Evolutionary conservation across 345 rosid species (phyloP), one percentile per base, ranked within the genome.

Genomic region (Limnanthes douglasii): DNA sequence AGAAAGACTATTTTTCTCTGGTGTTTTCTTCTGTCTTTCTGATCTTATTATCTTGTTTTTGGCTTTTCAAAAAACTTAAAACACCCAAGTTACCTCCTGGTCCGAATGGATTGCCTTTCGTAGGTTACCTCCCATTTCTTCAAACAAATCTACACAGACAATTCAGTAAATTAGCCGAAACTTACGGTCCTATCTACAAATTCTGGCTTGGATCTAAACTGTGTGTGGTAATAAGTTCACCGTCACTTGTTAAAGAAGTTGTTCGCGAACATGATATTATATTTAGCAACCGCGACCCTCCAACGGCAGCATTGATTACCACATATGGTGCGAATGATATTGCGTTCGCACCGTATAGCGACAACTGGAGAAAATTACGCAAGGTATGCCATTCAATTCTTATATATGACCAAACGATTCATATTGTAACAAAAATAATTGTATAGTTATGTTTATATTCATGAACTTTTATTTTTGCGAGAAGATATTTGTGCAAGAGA

Each of bases 51-150:
- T n/a, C n/a, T n/a, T n/a, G n/a, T n/a, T n/a, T n/a, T n/a, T n/a
- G n/a, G n/a, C n/a, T n/a, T n/a, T n/a, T n/a, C n/a, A n/a, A n/a
- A n/a, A n/a, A n/a, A n/a, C n/a, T n/a, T n/a, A n/a, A n/a, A n/a
- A n/a, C n/a, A n/a, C n/a, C n/a, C n/a, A n/a, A n/a, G 17, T 47
- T 54, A 20, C 60, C 60, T 46, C 68, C 68, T 0, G 62, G 68
- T 51, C 68, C 67, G 0, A 40, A 36, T 31, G 57, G 61, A 23
- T 33, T 56, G n/a, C 67, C 67, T 0, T 31, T 61, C 18, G 39
- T 61, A 9, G 62, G 62, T 42, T 56, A 51, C 52, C 63, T 62
- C 15, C 68, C 59, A 1, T 66, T 53, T 32, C 31, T 66, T 2
- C 43, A 54, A 22, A 41, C 40, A 2, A 45, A 61, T 0, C 56